These are phyloP conservation scores for Zancudomyces culisetae DNA, from an alignment of 371 early-diverging fungal genomes.

Conservation along the genomic window DNA sequence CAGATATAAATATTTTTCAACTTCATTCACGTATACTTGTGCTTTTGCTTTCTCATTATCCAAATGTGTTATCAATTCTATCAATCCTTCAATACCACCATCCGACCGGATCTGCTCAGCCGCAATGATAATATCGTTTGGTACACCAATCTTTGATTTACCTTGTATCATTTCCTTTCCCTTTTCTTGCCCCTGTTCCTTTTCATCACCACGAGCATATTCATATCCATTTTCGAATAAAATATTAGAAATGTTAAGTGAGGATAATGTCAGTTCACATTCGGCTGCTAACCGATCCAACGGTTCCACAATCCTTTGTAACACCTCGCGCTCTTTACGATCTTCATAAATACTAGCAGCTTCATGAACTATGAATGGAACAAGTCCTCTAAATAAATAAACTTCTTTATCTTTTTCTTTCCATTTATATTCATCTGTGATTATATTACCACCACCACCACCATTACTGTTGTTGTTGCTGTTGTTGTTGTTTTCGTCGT, in stretches of 20 bases:
- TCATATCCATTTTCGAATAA: no score
- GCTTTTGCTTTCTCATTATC: conserved; percentile 26
- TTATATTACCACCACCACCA: no score
- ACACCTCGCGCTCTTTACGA: conserved; percentile 47
- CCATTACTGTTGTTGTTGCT: no score
- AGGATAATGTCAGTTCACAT: conserved; percentile 29
- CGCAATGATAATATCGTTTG: conserved; percentile 35
- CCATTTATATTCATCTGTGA: no score
- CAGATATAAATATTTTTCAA: conserved; percentile 37
- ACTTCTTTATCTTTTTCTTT: no score
- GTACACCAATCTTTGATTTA: conserved; percentile 42
- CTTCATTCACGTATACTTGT: conserved; percentile 30
- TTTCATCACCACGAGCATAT: conserved; percentile 27
- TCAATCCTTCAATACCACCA: conserved; percentile 41
- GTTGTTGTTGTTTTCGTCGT: no score
- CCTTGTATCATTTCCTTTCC: conserved; percentile 39
- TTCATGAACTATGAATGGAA: conserved; percentile 79
- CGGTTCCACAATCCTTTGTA: conserved; percentile 34
- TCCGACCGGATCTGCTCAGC: conserved; percentile 51
- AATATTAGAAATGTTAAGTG: neutral
- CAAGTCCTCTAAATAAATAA: conserved; percentile 61
- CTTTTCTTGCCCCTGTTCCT: conserved; percentile 44
- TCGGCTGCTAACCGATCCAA: conserved; percentile 39
- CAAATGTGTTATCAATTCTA: conserved; percentile 40
- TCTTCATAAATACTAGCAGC: conserved; percentile 61